Conservation (phyloP, 1,284 basidiomycete species). For the Lentinula novae-zelandiae region DNA sequence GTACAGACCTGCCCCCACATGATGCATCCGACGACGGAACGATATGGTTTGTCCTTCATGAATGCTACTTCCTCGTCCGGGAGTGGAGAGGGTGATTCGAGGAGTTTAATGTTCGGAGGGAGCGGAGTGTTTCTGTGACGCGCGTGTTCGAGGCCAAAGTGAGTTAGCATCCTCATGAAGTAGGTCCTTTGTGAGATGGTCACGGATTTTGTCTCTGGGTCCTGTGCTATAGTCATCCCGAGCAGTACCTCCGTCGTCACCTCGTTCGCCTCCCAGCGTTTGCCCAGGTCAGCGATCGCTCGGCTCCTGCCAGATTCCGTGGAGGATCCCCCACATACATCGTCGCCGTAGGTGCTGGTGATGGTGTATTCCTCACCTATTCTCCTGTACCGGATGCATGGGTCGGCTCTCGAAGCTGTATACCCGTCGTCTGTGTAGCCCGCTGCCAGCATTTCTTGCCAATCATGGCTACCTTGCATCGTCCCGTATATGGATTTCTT, state of each 20-base stretch:
- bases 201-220: background rate
- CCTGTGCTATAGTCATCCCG: background rate
- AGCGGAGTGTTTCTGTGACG: background rate
- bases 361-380: background rate
- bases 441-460: constrained; percentile 33
- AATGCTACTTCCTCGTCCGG: background rate
- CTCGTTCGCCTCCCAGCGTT: no score
- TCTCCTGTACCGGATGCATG: constrained; percentile 23
- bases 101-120: background rate
- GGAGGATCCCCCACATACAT: background rate
- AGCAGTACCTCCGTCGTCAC: no score
- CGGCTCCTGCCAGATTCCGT: no score
- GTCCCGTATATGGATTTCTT: constrained; percentile 34
- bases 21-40: background rate
- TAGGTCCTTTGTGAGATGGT: constrained; percentile 1
- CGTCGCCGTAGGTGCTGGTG: constrained; percentile 6
- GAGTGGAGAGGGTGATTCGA: background rate
- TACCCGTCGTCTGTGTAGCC: constrained; percentile 26
- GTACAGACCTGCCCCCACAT: constrained; percentile 11
- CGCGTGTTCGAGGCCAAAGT: background rate
- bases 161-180: background rate
- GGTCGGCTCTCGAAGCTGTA: constrained; percentile 10
- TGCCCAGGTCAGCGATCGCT: no score
- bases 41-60: constrained; percentile 7
- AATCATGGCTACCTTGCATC: constrained; percentile 32